Percentiles rank a stretch among this genome's conserved stretches.
These are phyloP conservation scores for Gossypium herbaceum DNA, from an alignment of 345 rosid genomes.

Conservation along the genomic window DNA sequence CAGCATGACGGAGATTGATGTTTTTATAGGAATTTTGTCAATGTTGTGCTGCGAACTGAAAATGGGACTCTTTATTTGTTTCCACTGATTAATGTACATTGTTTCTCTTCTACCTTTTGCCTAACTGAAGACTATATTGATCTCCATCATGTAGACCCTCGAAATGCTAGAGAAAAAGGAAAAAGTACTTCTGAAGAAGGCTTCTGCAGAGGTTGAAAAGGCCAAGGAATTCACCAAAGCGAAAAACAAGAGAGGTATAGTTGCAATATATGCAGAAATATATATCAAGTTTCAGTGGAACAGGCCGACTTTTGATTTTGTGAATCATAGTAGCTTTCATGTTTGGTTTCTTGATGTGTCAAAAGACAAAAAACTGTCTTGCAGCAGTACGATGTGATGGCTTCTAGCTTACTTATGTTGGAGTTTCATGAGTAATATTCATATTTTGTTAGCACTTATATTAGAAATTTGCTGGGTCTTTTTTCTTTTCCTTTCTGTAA, in stretches of 20 bases:
- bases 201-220: constrained; percentile 59
- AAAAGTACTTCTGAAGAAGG: constrained; percentile 68
- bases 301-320: not conserved
- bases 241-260: constrained; percentile 60
- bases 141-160: constrained; percentile 48
- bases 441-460: not conserved
- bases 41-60: not conserved
- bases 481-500: not conserved
- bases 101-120: not conserved
- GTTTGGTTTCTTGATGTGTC: not conserved
- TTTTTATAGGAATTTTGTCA: not conserved
- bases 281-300: not conserved
- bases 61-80: not conserved
- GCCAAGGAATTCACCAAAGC: constrained; percentile 57
- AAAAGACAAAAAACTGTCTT: not conserved
- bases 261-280: not conserved
- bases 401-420: not conserved
- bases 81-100: not conserved
- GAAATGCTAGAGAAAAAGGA: constrained; percentile 96
- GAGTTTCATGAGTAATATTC: not conserved
- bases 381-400: not conserved
- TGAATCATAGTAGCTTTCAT: not conserved
- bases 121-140: not conserved
- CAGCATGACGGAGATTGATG: not conserved
- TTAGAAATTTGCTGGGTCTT: not conserved